These are phyloP conservation scores for Neltuma alba DNA, from an alignment of 306 rosid genomes.

Conservation along the genomic window DNA sequence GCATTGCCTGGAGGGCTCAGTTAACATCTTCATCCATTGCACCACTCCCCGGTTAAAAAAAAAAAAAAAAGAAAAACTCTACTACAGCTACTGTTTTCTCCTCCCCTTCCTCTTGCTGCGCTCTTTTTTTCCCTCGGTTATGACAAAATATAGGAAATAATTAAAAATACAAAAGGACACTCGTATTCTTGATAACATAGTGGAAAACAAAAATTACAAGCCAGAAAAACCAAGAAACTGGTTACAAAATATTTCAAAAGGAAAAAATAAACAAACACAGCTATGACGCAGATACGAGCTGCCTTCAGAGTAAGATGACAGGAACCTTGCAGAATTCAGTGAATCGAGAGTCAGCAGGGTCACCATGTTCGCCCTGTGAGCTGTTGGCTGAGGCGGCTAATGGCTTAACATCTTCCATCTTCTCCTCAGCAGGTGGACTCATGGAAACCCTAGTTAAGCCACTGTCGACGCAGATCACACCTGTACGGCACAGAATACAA, in stretches of 20 bases:
- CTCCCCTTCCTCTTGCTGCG: neutral
- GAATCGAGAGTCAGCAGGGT: slow-evolving; percentile 48
- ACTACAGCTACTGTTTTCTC: neutral
- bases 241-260: neutral
- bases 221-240: neutral
- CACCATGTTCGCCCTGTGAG: slow-evolving; percentile 35
- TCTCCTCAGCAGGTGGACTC: slow-evolving; percentile 49
- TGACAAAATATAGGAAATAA: neutral
- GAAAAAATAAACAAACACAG: neutral
- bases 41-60: neutral
- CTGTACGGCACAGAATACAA: neutral
- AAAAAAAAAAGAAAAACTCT: neutral
- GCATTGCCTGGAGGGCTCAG: neutral
- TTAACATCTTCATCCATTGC: neutral
- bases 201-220: neutral
- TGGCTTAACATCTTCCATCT: slow-evolving; percentile 48
- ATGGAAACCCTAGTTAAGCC: slow-evolving; percentile 38
- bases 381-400: slow-evolving; percentile 25
- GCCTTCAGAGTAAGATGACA: neutral
- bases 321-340: slow-evolving; percentile 60
- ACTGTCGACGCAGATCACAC: neutral
- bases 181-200: neutral
- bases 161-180: neutral
- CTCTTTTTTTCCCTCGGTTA: neutral
- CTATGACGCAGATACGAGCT: neutral